Base-by-base conservation (phyloP, 2,329 filamentous ascomycete genomes). In the Epichloe festucae region DNA sequence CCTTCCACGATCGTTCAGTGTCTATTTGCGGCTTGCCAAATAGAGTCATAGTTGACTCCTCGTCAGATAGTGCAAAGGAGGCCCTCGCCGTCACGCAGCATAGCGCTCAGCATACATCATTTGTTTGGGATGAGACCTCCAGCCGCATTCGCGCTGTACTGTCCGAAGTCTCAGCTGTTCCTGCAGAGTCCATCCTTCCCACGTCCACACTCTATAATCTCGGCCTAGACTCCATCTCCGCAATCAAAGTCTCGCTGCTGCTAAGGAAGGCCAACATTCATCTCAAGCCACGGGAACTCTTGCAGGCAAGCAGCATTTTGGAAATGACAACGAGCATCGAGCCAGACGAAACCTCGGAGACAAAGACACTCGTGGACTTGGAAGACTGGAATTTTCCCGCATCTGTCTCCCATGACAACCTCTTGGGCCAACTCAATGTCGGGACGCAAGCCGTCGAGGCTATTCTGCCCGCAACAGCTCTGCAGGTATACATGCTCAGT, bases 161-260 rank as follows among this genome's bases (percentile, higher is more conserved):
- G 14, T 69, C 74, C 0, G 62, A 73, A 34, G 73, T 90, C 0
- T 86, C 89, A 0, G 78, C 76, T 15, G 67, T 85, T 0, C 70
- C 81, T 0, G 66, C 73, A 17, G 62, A 72, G 0, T 71, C 79
- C 2, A 85, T 95, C 49, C 66, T 69, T 3, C 74, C 73, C 51
- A 70, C 73, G 1, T 77, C 82, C 48, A 87, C 77, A 0, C 77
- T 95, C 12, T 95, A 93, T 65, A 83, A 93, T 56, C 74, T 96
- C 2, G 90, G 90, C 0, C 78, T 96, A 1, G 90, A 96, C 63
- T 96, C 90, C 0, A 95, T 96, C 64, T 91, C 84, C 56, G 85
- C 89, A 1, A 93, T 96, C 69, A 94, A 93, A 60, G 81, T 89
- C 3, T 81, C 82, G 8, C 77, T 84, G 0, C 71, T 89, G 7